Evolutionary conservation across 768 basidiomycete genomes (phyloP).

Genomic region (Pleurotus ostreatus): DNA sequence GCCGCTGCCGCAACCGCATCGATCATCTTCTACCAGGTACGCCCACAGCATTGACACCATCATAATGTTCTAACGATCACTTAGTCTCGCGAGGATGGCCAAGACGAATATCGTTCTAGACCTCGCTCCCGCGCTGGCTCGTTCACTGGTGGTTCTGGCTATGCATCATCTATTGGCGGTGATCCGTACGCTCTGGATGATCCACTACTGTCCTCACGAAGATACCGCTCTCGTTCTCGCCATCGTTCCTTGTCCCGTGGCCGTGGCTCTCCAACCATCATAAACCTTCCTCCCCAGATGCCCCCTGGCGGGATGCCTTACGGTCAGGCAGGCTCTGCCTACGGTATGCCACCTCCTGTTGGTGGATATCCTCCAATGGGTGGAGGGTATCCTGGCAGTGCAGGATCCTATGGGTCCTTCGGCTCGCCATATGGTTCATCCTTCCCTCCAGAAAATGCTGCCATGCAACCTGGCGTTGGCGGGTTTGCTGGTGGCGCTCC

Average conservation of each 20-base stretch:
- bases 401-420: neutral
- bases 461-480: conserved; percentile 5
- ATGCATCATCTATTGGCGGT: conserved; percentile 19
- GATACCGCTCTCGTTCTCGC: conserved; percentile 32
- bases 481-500: conserved; percentile 6
- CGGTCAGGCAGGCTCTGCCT: conserved; percentile 14
- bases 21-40: conserved; percentile 51
- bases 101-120: conserved; percentile 33
- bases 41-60: conserved; percentile 9
- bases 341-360: conserved; percentile 6
- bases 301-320: conserved; percentile 19
- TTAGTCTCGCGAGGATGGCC: conserved; percentile 29
- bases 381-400: neutral
- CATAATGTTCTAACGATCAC: neutral
- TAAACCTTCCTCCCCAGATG: conserved; percentile 9
- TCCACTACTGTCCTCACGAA: conserved; percentile 20
- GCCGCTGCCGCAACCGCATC: conserved; percentile 67
- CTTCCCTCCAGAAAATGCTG: neutral
- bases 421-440: conserved; percentile 1
- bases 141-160: conserved; percentile 18
- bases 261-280: conserved; percentile 14
- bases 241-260: conserved; percentile 26
- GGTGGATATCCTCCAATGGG: conserved; percentile 6
- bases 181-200: conserved; percentile 39
- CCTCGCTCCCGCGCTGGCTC: conserved; percentile 18